A percentile compares a stretch with the other conserved stretches of the same genome.
phyloP scores from a whole-genome alignment of 495 filamentous ascomycete species.

The Usnea hakonensis region DNA sequence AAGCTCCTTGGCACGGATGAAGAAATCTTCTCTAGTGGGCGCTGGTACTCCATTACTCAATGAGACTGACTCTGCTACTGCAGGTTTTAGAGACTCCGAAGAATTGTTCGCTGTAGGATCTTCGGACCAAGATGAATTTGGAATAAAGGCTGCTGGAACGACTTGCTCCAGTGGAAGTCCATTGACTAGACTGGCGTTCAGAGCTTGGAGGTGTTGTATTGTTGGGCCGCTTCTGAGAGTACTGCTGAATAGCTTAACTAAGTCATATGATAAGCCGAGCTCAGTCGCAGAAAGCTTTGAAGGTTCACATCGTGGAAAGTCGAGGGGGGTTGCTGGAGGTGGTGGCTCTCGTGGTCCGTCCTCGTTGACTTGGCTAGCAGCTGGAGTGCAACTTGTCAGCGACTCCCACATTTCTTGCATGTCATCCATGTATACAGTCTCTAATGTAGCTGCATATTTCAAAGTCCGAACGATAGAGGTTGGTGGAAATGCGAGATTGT shows the following conservation, averaged over 20 bases:
- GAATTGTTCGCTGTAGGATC: constrained; percentile 4
- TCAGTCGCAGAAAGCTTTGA: constrained; percentile 26
- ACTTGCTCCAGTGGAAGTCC: constrained; percentile 40
- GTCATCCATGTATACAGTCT: background rate
- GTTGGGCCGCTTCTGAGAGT: constrained; percentile 46
- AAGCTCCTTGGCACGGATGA: constrained; percentile 43
- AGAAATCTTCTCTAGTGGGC: constrained; percentile 43
- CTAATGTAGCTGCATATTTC: background rate
- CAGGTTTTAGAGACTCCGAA: constrained; percentile 17
- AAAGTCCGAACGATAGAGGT: background rate
- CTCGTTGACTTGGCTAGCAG: background rate
- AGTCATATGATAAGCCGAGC: constrained; percentile 23
- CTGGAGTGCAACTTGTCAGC: constrained; percentile 1
- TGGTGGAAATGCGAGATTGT: background rate
- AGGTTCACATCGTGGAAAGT: constrained; percentile 42
- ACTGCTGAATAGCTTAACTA: constrained; percentile 38
- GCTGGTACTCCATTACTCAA: constrained; percentile 45
- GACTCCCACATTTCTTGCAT: background rate
- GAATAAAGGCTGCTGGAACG: constrained; percentile 38
- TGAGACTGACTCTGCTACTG: constrained; percentile 18
- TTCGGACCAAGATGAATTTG: constrained; percentile 40
- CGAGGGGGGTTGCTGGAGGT: constrained; percentile 38
- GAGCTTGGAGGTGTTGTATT: constrained; percentile 39
- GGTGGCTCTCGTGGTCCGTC: constrained; percentile 33
- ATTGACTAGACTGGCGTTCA: constrained; percentile 44